phyloP scores from a whole-genome alignment of 768 basidiomycete genomes.

The Atractiella rhizophila region DNA sequence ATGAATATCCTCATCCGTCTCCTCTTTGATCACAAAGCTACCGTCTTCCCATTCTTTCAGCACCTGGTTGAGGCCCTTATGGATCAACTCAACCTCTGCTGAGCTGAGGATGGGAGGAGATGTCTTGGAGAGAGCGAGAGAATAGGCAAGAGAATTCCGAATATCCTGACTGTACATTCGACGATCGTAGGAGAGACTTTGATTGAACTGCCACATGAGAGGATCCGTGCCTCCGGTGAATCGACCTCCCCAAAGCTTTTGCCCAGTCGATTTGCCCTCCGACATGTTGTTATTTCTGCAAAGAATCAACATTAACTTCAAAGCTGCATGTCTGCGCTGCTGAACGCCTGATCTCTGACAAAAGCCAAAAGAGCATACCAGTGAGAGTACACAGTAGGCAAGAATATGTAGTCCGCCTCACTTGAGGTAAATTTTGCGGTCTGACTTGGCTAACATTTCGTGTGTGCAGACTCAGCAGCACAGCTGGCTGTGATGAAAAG shows the following conservation, averaged over 20 bases:
- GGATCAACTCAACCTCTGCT: conserved; percentile 37
- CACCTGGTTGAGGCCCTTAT: conserved; percentile 43
- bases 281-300: no score
- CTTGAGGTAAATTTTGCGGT: no score
- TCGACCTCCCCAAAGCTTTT: conserved; percentile 69
- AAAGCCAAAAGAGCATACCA: no score
- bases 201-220: conserved; percentile 90
- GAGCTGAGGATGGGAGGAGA: conserved; percentile 51
- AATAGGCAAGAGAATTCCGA: conserved; percentile 80
- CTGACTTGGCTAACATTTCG: no score
- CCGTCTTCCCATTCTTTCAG: conserved; percentile 64
- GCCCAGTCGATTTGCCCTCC: no score
- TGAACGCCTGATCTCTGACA: no score
- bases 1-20: conserved; percentile 85
- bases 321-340: no score
- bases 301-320: no score
- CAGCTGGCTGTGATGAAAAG: no score
- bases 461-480: no score
- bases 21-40: conserved; percentile 47
- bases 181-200: conserved; percentile 80
- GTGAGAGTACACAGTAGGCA: no score
- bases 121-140: conserved; percentile 51
- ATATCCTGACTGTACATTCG: conserved; percentile 84
- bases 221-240: conserved; percentile 79
- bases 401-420: no score